Evolutionary conservation across 31 red algal genomes (phyloP), one percentile per base, ranked within the genome.

Genomic region (Asparagopsis taxiformis): DNA sequence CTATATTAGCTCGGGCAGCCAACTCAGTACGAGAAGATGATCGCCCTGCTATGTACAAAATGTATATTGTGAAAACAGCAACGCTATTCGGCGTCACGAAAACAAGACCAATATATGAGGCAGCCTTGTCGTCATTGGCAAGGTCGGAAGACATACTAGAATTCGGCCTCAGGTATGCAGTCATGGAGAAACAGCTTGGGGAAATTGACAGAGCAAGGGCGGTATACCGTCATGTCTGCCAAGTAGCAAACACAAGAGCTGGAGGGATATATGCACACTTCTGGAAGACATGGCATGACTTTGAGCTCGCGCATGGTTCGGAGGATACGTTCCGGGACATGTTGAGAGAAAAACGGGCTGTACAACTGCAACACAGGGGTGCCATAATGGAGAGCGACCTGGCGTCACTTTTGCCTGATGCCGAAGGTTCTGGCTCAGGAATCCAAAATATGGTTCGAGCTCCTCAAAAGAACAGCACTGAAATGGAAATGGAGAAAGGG

Each of bases 301-400:
- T 95, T 75, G 92, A 95, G 62, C 44, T 90, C 28, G 37, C 32
- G 15, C 71, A 77, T 53, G 92, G 92, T 8, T 57, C 63, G 1
- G 92, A 90, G 62, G 92, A 75, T 31, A 75, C 84, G 3, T 90
- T 85, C 41, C 79, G 78, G 6, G 85, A 90, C 21, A 95, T 95
- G 92, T 63, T 95, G 23, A 64, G 91, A 50, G 52, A 68, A 7
- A 77, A 80, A 24, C 60, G 79, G 19, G 37, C 55, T 15, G 91
- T 85, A 2, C 73, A 84, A 67, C 50, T 88, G 28, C 77, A 78
- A 20, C 55, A 72, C 43, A 68, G 51, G 35, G 74, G 77, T 30
- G 69, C 55, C 20, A 37, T 64, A 11, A 33, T 53, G 15, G 75
- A 79, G 6, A 10, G 55, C 10, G 75, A 57, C 23, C 19, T 57